Percentiles rank a stretch among this genome's conserved stretches.
phyloP scores from a whole-genome alignment of 495 filamentous ascomycete genomes.

The Ascodesmis nigricans region DNA sequence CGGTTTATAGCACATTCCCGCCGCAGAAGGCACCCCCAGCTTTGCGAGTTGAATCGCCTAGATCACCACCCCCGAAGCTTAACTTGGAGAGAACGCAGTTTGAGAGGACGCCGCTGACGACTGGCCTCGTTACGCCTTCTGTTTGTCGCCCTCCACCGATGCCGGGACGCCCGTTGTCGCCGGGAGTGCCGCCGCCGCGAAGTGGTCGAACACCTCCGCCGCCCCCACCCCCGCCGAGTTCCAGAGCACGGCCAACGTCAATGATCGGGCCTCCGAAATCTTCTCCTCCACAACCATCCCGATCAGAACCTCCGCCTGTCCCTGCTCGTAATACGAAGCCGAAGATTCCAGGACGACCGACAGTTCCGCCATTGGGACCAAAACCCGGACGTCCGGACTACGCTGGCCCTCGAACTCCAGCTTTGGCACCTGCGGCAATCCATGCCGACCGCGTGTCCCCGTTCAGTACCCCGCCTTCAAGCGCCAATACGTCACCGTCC shows the following conservation, averaged over 20 bases:
- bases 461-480: slow-evolving; percentile 75
- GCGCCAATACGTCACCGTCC: slow-evolving; percentile 35
- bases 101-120: no score
- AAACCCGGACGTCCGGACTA: slow-evolving; percentile 17
- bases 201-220: slow-evolving; percentile 2
- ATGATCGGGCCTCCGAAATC: background rate
- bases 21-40: slow-evolving; percentile 9
- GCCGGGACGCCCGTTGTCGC: slow-evolving; percentile 7
- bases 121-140: no score
- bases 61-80: slow-evolving; percentile 11
- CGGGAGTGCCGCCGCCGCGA: slow-evolving; percentile 4
- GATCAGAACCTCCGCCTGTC: slow-evolving; percentile 21
- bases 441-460: slow-evolving; percentile 47
- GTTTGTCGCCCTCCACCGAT: slow-evolving; percentile 1
- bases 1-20: slow-evolving; percentile 18
- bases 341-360: slow-evolving; percentile 34
- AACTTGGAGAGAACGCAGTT: no score
- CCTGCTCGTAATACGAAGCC: slow-evolving; percentile 70
- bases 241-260: background rate
- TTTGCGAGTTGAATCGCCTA: slow-evolving; percentile 14
- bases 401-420: slow-evolving; percentile 7
- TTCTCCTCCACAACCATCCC: background rate
- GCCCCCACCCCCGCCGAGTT: slow-evolving; percentile 1
- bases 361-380: slow-evolving; percentile 18
- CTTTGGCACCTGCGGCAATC: slow-evolving; percentile 12